A percentile compares a stretch with the other conserved stretches of the same genome.
Evolutionary conservation across 2,329 filamentous ascomycete genomes (phyloP).

Genomic region (Neocucurbitaria cava): DNA sequence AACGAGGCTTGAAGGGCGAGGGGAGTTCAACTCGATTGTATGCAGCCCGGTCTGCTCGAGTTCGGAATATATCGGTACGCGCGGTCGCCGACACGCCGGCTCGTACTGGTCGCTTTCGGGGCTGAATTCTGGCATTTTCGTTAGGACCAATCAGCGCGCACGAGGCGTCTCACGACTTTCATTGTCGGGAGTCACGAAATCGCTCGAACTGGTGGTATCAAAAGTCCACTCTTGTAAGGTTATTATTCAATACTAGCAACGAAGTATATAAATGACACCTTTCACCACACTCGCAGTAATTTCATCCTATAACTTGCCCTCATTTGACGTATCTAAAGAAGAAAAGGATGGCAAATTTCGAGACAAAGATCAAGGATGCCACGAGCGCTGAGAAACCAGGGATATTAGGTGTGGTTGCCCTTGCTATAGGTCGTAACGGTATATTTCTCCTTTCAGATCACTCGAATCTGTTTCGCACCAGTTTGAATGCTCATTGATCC

Average conservation of each 20-base stretch:
- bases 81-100: neutral
- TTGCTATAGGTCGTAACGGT: neutral
- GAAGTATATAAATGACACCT: neutral
- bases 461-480: neutral
- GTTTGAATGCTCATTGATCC: neutral
- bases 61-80: neutral
- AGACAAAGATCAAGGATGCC: neutral
- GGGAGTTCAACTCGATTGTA: neutral
- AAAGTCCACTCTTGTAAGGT: neutral
- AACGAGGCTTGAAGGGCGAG: neutral
- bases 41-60: neutral
- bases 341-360: neutral
- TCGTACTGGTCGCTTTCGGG: conserved; percentile 2
- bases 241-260: neutral
- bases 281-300: neutral
- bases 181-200: neutral
- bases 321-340: neutral
- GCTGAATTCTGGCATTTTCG: neutral
- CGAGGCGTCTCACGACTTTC: neutral
- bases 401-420: neutral
- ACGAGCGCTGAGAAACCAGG: neutral
- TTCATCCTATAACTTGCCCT: too few relatives aligned
- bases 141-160: neutral
- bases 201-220: neutral
- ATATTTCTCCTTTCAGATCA: neutral